Evolutionary conservation across 1,139 yeast genomes (phyloP).

Genomic region (Protomyces macrosporus): DNA sequence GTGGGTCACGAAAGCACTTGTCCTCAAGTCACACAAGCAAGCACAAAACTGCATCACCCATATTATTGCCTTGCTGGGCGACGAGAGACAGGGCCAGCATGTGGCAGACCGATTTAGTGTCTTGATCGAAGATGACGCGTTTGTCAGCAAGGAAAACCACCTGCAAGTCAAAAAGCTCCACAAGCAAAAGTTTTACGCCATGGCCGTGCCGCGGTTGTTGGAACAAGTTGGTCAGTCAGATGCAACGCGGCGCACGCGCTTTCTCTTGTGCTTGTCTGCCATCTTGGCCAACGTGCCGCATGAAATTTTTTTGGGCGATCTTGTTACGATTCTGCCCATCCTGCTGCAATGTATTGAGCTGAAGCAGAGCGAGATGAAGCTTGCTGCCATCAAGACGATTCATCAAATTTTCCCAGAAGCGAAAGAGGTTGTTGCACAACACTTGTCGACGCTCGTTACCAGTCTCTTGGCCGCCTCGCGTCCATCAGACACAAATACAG

Average conservation of each 20-base stretch:
- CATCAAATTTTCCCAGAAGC: constrained; percentile 51
- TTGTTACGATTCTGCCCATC: constrained; percentile 62
- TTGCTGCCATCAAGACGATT: constrained; percentile 51
- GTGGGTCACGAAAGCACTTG: constrained; percentile 70
- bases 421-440: constrained; percentile 48
- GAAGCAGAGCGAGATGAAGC: constrained; percentile 48
- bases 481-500: background rate
- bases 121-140: constrained; percentile 58
- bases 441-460: constrained; percentile 56
- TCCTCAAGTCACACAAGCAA: constrained; percentile 51
- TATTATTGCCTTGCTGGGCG: constrained; percentile 42
- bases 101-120: constrained; percentile 58
- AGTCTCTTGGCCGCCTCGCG: constrained; percentile 43
- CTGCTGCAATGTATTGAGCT: constrained; percentile 60
- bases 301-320: constrained; percentile 56
- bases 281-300: constrained; percentile 62
- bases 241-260: constrained; percentile 42
- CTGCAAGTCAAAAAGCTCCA: constrained; percentile 60
- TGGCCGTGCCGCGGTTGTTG: constrained; percentile 39
- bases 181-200: constrained; percentile 70
- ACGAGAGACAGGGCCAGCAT: constrained; percentile 38
- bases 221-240: constrained; percentile 34
- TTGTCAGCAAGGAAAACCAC: constrained; percentile 54
- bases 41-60: constrained; percentile 45
- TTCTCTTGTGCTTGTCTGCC: constrained; percentile 61